A percentile compares a stretch with the other conserved stretches of the same genome.
These are phyloP conservation scores for Boletus bicolor DNA, from an alignment of 768 basidiomycete species.

Conservation along the genomic window DNA sequence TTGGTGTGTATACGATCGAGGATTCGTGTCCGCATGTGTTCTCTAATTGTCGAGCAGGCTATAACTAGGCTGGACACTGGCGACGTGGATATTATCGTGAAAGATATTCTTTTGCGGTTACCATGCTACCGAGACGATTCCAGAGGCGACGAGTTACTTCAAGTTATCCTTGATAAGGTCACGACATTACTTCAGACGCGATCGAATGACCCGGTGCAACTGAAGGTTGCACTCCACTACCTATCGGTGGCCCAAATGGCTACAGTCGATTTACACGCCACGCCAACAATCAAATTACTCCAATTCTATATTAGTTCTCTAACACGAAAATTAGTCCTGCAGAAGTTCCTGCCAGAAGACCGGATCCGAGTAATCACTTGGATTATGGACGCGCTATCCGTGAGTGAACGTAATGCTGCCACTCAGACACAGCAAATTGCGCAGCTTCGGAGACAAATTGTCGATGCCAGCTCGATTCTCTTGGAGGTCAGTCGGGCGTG, in stretches of 20 bases:
- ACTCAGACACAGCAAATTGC: conserved; percentile 28
- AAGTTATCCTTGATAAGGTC: conserved; percentile 38
- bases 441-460: conserved; percentile 43
- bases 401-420: conserved; percentile 33
- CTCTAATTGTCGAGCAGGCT: conserved; percentile 37
- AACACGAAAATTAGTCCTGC: conserved; percentile 45
- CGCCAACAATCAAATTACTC: conserved; percentile 45
- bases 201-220: conserved; percentile 29
- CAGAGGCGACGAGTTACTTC: conserved; percentile 40
- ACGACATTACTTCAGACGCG: conserved; percentile 31
- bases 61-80: conserved; percentile 40
- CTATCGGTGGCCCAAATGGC: conserved; percentile 46
- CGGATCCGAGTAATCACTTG: conserved; percentile 45
- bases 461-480: conserved; percentile 49
- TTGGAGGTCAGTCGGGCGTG: conserved; percentile 38
- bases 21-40: background rate
- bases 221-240: conserved; percentile 40
- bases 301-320: conserved; percentile 49
- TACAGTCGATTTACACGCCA: conserved; percentile 39
- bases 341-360: conserved; percentile 42
- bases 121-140: conserved; percentile 39
- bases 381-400: conserved; percentile 43
- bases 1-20: conserved; percentile 38
- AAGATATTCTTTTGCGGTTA: conserved; percentile 50
- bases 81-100: conserved; percentile 48